Evolutionary conservation across 805 yeast genomes (phyloP).

Genomic region (Starmerella bombi): DNA sequence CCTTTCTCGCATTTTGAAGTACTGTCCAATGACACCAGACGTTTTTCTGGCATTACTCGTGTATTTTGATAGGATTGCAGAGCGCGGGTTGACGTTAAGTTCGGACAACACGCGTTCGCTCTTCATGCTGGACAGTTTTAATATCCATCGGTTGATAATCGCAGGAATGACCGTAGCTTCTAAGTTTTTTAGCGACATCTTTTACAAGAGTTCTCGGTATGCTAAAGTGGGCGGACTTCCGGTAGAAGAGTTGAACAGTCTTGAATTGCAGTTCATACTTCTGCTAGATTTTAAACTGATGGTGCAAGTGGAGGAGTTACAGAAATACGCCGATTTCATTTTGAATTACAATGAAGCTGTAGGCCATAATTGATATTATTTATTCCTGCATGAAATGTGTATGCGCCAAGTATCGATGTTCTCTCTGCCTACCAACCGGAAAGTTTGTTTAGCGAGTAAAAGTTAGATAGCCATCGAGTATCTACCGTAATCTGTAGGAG

Average conservation of each 20-base stretch:
- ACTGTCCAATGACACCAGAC: slow-evolving; percentile 97
- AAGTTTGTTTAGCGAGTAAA: neutral
- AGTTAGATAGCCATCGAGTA: too few species aligned
- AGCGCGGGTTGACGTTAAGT: slow-evolving; percentile 35
- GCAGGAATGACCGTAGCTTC: slow-evolving; percentile 93
- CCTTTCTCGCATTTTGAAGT: slow-evolving; percentile 76
- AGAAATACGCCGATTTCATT: slow-evolving; percentile 75
- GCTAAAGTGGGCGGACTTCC: slow-evolving; percentile 81
- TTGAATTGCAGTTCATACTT: slow-evolving; percentile 78
- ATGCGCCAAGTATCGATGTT: too few species aligned
- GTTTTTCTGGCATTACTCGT: slow-evolving; percentile 82
- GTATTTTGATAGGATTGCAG: slow-evolving; percentile 87
- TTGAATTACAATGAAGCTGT: slow-evolving; percentile 35
- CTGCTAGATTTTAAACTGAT: slow-evolving; percentile 74
- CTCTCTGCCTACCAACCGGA: too few species aligned
- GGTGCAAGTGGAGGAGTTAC: slow-evolving; percentile 82
- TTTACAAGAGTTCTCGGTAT: slow-evolving; percentile 85
- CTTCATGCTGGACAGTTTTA: slow-evolving; percentile 91
- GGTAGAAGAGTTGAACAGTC: slow-evolving; percentile 60
- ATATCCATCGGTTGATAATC: slow-evolving; percentile 84
- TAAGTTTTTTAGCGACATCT: slow-evolving; percentile 62
- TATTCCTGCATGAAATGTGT: too few species aligned
- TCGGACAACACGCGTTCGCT: slow-evolving; percentile 26
- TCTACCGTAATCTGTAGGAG: too few species aligned
- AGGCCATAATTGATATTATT: neutral